A percentile compares a stretch with the other conserved stretches of the same genome.
Evolutionary conservation across 2,329 filamentous ascomycete species (phyloP).

Genomic region (Pyrenochaeta sp.): DNA sequence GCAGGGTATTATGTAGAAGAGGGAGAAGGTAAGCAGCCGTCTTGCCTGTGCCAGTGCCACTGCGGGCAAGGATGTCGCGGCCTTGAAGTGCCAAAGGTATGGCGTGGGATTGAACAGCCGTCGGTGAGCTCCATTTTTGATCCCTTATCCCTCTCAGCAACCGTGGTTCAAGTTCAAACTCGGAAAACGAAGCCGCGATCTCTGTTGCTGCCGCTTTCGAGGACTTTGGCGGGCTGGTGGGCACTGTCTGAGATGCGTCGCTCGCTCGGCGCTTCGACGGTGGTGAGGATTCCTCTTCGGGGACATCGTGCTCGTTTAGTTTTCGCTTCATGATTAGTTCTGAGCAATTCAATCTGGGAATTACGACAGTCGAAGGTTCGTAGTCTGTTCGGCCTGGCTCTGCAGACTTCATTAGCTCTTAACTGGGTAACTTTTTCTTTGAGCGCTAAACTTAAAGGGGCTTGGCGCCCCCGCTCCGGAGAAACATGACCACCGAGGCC

Average conservation of each 20-base stretch:
- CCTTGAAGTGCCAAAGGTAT: slow-evolving; percentile 89
- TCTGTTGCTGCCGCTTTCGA: slow-evolving; percentile 15
- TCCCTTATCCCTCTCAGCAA: slow-evolving; percentile 85
- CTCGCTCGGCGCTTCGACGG: slow-evolving; percentile 26
- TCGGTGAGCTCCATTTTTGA: slow-evolving; percentile 85
- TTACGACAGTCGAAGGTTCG: neutral
- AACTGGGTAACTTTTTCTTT: slow-evolving; percentile 27
- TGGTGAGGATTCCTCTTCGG: slow-evolving; percentile 44
- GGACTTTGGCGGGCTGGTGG: slow-evolving; percentile 21
- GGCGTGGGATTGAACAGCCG: slow-evolving; percentile 84
- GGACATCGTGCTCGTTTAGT: slow-evolving; percentile 58
- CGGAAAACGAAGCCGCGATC: slow-evolving; percentile 68
- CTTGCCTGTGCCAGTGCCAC: slow-evolving; percentile 96
- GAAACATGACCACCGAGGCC: neutral
- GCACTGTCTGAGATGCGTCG: slow-evolving; percentile 31
- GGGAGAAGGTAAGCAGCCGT: slow-evolving; percentile 95
- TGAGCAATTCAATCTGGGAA: neutral
- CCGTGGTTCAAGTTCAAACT: slow-evolving; percentile 82
- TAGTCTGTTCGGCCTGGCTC: slow-evolving; percentile 1
- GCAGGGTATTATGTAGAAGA: slow-evolving; percentile 83
- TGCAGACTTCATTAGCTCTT: neutral
- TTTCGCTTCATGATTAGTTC: slow-evolving; percentile 54
- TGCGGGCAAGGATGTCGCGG: slow-evolving; percentile 88
- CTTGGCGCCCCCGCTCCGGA: slow-evolving; percentile 21
- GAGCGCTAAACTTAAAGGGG: slow-evolving; percentile 16